phyloP scores from a whole-genome alignment of 2,329 filamentous ascomycete genomes.

The Sporothrix variecibatus region DNA sequence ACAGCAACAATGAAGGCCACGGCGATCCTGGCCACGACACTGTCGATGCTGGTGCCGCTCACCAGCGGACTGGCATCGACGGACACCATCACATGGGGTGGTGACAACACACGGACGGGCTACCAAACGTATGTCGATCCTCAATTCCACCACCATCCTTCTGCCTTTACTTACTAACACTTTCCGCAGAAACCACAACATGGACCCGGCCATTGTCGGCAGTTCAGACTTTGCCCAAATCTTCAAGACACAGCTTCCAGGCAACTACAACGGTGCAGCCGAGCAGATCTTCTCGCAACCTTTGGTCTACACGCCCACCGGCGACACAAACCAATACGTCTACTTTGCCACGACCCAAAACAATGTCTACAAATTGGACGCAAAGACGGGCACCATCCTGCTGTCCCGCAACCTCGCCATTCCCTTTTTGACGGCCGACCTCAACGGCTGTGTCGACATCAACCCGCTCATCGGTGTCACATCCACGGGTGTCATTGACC shows the following conservation, averaged over 20 bases:
- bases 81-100: slow-evolving; percentile 62
- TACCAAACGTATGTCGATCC: slow-evolving; percentile 49
- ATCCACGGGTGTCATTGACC: slow-evolving; percentile 54
- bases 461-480: slow-evolving; percentile 51
- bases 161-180: slow-evolving; percentile 6
- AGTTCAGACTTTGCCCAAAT: slow-evolving; percentile 58
- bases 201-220: slow-evolving; percentile 60
- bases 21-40: slow-evolving; percentile 22
- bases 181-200: slow-evolving; percentile 55
- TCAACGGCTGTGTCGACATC: slow-evolving; percentile 51
- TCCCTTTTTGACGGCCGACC: slow-evolving; percentile 49
- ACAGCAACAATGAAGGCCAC: slow-evolving; percentile 3
- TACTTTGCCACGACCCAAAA: slow-evolving; percentile 55
- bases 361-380: slow-evolving; percentile 52
- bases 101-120: slow-evolving; percentile 55
- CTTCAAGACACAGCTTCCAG: slow-evolving; percentile 55
- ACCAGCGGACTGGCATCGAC: slow-evolving; percentile 45
- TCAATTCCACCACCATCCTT: background rate
- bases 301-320: slow-evolving; percentile 48
- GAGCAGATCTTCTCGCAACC: slow-evolving; percentile 58
- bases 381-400: slow-evolving; percentile 48
- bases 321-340: slow-evolving; percentile 46
- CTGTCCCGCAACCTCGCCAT: slow-evolving; percentile 45
- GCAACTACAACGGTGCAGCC: slow-evolving; percentile 49
- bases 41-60: slow-evolving; percentile 40